A percentile compares a stretch with the other conserved stretches of the same genome.
These are phyloP conservation scores for Ambrosiella xylebori DNA, from an alignment of 2,329 filamentous ascomycete species.

Conservation along the genomic window DNA sequence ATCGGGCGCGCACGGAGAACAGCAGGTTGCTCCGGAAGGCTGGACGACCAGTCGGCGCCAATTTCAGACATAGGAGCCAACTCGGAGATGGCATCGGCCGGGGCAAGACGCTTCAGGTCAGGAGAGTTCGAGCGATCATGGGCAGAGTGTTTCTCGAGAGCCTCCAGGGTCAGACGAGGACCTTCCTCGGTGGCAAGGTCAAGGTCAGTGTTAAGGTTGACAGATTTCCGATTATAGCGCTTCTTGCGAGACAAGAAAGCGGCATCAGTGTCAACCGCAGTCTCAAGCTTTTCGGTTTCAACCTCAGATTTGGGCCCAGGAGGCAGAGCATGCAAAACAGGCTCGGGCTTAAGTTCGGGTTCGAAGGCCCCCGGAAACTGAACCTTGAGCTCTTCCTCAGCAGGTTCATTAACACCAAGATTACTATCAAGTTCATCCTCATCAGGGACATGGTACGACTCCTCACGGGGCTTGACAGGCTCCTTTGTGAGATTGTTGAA, in stretches of 20 bases:
- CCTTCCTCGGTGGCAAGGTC: neutral
- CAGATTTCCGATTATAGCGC: conserved; percentile 1
- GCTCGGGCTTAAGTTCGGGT: too few species aligned
- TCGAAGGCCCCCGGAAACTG: neutral
- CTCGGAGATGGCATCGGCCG: conserved; percentile 8
- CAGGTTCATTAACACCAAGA: neutral
- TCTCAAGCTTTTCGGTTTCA: neutral
- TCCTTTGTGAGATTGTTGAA: neutral
- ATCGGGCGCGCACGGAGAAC: neutral
- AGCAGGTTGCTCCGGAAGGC: neutral
- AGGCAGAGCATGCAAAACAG: too few species aligned
- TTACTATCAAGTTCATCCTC: conserved; percentile 2
- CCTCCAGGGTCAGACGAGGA: conserved; percentile 8
- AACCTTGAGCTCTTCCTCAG: neutral
- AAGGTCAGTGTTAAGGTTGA: neutral
- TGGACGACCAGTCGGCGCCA: neutral
- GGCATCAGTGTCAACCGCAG: neutral
- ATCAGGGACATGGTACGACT: neutral
- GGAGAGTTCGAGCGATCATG: conserved; percentile 1
- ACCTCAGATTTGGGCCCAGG: too few species aligned
- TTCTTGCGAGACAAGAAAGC: conserved; percentile 1
- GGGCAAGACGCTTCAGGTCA: neutral
- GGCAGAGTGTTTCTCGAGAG: conserved; percentile 8
- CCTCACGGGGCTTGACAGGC: neutral
- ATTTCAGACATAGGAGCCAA: conserved; percentile 11